Evolutionary conservation across 768 basidiomycete genomes (phyloP), one percentile per base, ranked within the genome.

Genomic region (Stropharia rugosoannulata): DNA sequence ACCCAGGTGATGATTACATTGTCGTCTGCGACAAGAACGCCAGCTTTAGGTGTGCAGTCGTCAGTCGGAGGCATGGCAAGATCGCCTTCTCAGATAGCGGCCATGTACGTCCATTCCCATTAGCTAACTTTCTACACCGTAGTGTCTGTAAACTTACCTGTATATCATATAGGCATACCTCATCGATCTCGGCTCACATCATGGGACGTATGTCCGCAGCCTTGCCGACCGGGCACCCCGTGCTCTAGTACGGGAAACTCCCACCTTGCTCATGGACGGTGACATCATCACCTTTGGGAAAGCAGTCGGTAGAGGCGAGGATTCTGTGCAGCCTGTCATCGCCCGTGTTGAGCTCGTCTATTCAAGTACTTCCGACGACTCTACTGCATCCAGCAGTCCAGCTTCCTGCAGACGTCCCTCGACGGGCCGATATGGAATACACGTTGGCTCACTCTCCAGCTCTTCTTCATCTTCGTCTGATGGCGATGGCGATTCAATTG

Each of bases 241-340:
- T 63, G 73, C 66, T 56, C 71, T 92, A 18, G 70, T 73, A 43
- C 74, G 86, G 12, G 84, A 87, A 61, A 73, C 77, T 6, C 80
- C 86, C 27, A 80, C 77, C 32, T 64, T 75, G 38, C 81, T 93
- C 45, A 64, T 74, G 40, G 83, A 90, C 63, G 88, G 87, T 56
- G 90, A 91, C 64, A 68, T 81, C 32, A 62, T 93, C 55, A 91
- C 88, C 2, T 89, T 93, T 63, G 90, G 90, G 61, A 92, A 91
- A 71, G 73, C 78, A 5, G 90, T 93, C 1, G 86, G 84, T 37
- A 80, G 80, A 57, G 80, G 82, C 46, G 77, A 80, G 19, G 81
- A 81, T 50, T 70, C 78, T 25, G 89, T 90, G 29, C 74, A 75
- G 3, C 89, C 89, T 11, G 74, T 91, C 40, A 80, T 81, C 19